Conservation (phyloP, 768 basidiomycete species). For the Lentinula sp. region DNA sequence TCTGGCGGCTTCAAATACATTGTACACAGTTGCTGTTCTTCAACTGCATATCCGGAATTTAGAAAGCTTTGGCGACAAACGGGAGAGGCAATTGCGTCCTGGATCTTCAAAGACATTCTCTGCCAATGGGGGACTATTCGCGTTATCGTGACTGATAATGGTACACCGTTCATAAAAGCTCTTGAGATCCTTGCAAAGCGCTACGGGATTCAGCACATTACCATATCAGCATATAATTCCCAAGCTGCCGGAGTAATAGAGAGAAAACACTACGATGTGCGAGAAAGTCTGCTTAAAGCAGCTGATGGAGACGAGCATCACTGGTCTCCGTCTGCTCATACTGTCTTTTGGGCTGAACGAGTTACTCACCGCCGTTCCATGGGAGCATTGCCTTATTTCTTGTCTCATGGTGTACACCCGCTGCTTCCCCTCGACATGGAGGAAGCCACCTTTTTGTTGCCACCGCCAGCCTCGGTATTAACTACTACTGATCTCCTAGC, state of each 20-base stretch:
- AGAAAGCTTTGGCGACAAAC: constrained; percentile 15
- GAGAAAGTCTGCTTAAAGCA: not conserved
- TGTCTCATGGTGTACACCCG: not conserved
- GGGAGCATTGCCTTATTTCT: not conserved
- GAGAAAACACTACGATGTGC: not conserved
- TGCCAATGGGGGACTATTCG: constrained; percentile 18
- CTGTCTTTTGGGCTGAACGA: not conserved
- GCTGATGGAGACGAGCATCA: not conserved
- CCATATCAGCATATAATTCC: constrained; percentile 25
- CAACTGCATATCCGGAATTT: constrained; percentile 17
- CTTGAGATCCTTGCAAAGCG: not conserved
- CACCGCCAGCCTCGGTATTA: not conserved
- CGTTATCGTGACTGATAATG: constrained; percentile 25
- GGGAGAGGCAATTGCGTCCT: constrained; percentile 13
- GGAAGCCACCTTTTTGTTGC: not conserved
- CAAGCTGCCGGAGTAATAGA: constrained; percentile 7
- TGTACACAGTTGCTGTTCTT: constrained; percentile 18
- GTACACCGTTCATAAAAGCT: constrained; percentile 17
- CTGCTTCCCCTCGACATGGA: not conserved
- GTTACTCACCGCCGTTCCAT: not conserved
- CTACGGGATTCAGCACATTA: constrained; percentile 20
- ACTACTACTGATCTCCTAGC: no score
- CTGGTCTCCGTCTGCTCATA: not conserved
- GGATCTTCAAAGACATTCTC: constrained; percentile 21
- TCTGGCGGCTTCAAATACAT: constrained; percentile 17